phyloP scores from a whole-genome alignment of 495 filamentous ascomycete genomes.

The Hypoxylon cercidicola region DNA sequence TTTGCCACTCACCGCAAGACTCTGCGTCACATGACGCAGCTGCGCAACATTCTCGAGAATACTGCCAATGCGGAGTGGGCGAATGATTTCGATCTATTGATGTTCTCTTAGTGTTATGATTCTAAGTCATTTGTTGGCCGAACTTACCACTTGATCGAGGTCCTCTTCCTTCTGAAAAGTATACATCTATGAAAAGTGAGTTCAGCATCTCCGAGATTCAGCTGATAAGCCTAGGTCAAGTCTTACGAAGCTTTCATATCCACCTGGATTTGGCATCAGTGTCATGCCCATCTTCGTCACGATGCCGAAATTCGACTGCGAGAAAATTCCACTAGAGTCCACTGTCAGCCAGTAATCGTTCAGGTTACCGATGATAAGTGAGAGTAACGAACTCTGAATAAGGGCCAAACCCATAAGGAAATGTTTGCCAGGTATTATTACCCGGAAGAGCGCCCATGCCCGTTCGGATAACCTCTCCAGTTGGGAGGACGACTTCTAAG shows the following conservation, averaged over 20 bases:
- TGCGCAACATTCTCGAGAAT: conserved; percentile 68
- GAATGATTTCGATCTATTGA: conserved; percentile 56
- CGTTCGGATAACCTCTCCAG: conserved; percentile 62
- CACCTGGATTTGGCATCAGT: conserved; percentile 59
- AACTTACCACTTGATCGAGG: conserved; percentile 50
- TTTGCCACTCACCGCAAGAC: conserved; percentile 55
- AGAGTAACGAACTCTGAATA: conserved; percentile 62
- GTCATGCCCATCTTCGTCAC: conserved; percentile 64
- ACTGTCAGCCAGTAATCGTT: conserved; percentile 10
- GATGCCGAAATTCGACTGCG: conserved; percentile 64
- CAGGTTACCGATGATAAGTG: background rate
- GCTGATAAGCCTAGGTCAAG: background rate
- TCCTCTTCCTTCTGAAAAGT: conserved; percentile 63
- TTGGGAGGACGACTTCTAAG: conserved; percentile 64
- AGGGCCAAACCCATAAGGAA: conserved; percentile 64
- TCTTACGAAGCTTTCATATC: conserved; percentile 57
- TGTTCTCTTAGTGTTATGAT: background rate
- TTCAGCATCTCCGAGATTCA: conserved; percentile 10
- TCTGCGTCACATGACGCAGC: conserved; percentile 63
- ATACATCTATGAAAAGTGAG: conserved; percentile 47
- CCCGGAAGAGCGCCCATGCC: conserved; percentile 64
- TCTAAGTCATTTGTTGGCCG: background rate
- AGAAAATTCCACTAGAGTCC: conserved; percentile 58
- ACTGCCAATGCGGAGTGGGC: conserved; percentile 59
- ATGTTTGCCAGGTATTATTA: conserved; percentile 58